Evolutionary conservation across 202 grass and related monocot genomes (phyloP), one percentile per base, ranked within the genome.

Genomic region (Elaeis oleifera): DNA sequence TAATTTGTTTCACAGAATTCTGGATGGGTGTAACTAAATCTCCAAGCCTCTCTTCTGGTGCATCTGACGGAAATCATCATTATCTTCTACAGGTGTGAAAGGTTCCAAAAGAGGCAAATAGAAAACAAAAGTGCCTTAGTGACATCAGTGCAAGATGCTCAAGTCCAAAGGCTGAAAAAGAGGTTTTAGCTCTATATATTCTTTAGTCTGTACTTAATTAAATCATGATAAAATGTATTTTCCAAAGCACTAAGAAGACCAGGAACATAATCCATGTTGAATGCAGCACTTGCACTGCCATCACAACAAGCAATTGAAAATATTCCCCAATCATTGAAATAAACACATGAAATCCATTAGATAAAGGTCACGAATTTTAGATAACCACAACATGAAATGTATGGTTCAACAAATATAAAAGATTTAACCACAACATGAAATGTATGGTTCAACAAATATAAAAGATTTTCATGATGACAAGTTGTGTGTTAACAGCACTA

Each of bases 61-160:
- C 23, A 59, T 82, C 79, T 83, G 60, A 71, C 77, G 70, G 14
- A 83, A 57, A 69, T 79, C 76, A 20, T 96, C 91, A 0, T 87
- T 61, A 16, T 81, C 77, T 61, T 86, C 92, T 36, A 29, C 13
- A 21, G 60, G 79, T 1, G 64, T 23, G 21, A 36, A 65, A 79
- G 88, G 84, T 72, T 97, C 88, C 22, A 97, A 59, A 55, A 97
- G 92, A 16, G 92, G 92, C 61, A 97, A 85, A 81, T 91, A 97
- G n/a, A n/a, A n/a, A n/a, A n/a, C n/a, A n/a, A n/a, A 67, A 89
- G 84, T 16, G 85, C 74, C 88, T 91, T 54, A 91, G 56, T 3
- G 92, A 89, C 28, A 82, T 89, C 74, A 91, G 53, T 27, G 76
- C 73, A 22, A 97, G 79, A 69, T 77, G 81, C 59, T 89, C 89